Conservation (phyloP, 306 rosid species). For the Vachellia collinsii region DNA sequence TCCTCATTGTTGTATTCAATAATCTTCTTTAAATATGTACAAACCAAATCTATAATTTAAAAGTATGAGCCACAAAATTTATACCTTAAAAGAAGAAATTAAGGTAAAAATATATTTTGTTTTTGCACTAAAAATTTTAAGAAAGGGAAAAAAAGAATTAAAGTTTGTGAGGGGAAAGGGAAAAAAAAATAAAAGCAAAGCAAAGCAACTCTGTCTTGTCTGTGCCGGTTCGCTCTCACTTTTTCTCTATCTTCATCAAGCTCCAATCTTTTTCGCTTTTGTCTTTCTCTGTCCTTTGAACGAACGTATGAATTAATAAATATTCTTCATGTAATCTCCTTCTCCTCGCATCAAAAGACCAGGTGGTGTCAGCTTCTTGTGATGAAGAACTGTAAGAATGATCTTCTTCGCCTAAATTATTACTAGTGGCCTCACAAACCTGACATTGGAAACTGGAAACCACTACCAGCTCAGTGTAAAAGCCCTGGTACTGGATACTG, state of each 20-base stretch:
- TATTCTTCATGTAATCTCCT: constrained; percentile 31
- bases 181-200: background rate
- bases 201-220: background rate
- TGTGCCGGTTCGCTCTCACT: constrained; percentile 27
- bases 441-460: constrained; percentile 30
- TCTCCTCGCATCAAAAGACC: constrained; percentile 45
- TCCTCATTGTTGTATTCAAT: no score
- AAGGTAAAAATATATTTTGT: background rate
- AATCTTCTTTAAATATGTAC: no score
- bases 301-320: constrained; percentile 42
- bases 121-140: background rate
- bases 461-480: constrained; percentile 20
- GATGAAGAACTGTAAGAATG: constrained; percentile 52
- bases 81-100: background rate
- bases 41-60: no score
- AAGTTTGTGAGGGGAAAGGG: background rate
- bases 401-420: constrained; percentile 38
- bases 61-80: no score
- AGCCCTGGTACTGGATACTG: constrained; percentile 34
- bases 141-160: background rate
- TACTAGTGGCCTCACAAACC: constrained; percentile 25
- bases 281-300: constrained; percentile 84
- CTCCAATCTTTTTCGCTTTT: constrained; percentile 63
- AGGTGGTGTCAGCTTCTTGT: constrained; percentile 44
- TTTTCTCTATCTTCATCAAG: constrained; percentile 49